Evolutionary conservation across 768 basidiomycete genomes (phyloP), one percentile per base, ranked within the genome.

Genomic region (Phaeolepiota aurea): DNA sequence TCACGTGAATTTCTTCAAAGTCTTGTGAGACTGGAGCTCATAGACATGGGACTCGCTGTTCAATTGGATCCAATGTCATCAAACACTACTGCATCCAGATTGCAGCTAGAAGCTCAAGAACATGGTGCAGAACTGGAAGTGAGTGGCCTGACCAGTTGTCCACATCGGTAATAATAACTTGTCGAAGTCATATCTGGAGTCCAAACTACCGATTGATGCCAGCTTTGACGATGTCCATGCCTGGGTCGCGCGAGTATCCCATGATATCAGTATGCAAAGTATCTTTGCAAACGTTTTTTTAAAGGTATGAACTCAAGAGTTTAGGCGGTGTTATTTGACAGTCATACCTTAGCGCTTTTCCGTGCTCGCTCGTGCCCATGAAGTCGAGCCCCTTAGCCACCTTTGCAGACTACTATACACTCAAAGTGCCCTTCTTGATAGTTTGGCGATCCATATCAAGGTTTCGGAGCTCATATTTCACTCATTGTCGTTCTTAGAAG

Each of bases 371-470:
- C 62, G 62, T 20, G 59, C 70, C 14, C 61, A 73, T 23, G 84
- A 90, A 44, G 68, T 84, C 3, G 86, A 88, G 54, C 59, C 75
- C 12, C 62, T 89, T 31, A 77, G 86, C 38, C 74, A 77, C 48
- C 59, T 85, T n/a, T 86, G 81, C 55, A 79, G 74, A 54, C 55
- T 79, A 15, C 66, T 90, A 7, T 79, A 74, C 46, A 62, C 66
- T 11, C 68, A 76, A 40, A 77, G 80, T 45, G 56, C 58, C 16
- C 72, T 75, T 0, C 58, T 90, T 14, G 86, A 89, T 49, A 71
- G 86, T 34, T 48, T 89, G 32, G 72, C 83, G 5, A 59, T 89
- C 18, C 82, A 90, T 54, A 58, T 74, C 14, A 74, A 69, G 42
- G 59, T 87, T n/a, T 66, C 69, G 9, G 76, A 80, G 40, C 53